These are phyloP conservation scores for Apophysomyces variabilis DNA, from an alignment of 371 early-diverging fungal species.

Conservation along the genomic window DNA sequence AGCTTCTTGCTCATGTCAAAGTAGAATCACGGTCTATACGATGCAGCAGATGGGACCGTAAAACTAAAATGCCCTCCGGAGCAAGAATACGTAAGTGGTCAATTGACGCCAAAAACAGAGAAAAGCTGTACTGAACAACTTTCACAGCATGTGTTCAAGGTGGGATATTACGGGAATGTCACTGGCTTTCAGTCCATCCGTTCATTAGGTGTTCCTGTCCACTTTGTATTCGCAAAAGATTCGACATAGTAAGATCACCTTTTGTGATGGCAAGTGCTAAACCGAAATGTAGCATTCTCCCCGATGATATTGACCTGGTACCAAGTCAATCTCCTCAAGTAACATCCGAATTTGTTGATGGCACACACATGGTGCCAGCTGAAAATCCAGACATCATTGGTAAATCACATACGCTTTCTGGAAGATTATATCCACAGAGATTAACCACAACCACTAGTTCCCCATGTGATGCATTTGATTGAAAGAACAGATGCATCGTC, in stretches of 20 bases:
- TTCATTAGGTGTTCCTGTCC: constrained; percentile 20
- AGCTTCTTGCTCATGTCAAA: neutral
- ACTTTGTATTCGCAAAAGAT: constrained; percentile 21
- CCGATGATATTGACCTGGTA: constrained; percentile 11
- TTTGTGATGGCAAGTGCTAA: neutral
- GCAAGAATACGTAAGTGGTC: constrained; percentile 44
- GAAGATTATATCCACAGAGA: too few species aligned
- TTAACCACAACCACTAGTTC: too few species aligned
- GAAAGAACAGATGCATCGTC: too few species aligned
- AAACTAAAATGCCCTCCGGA: constrained; percentile 43
- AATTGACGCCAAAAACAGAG: neutral
- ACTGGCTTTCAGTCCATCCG: constrained; percentile 21
- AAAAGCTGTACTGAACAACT: neutral
- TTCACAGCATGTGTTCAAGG: constrained; percentile 30
- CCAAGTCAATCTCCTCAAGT: constrained; percentile 11
- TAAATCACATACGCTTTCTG: constrained; percentile 20
- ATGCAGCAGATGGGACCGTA: constrained; percentile 45
- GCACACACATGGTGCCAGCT: constrained; percentile 40
- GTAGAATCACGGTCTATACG: constrained; percentile 47
- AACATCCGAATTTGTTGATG: constrained; percentile 30
- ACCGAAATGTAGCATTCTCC: constrained; percentile 16
- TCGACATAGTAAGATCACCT: constrained; percentile 24
- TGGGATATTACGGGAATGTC: constrained; percentile 11
- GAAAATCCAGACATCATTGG: constrained; percentile 35
- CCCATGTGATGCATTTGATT: too few species aligned